Evolutionary conservation across 768 basidiomycete genomes (phyloP), one percentile per base, ranked within the genome.

Genomic region (Lactarius pseudohatsudake): DNA sequence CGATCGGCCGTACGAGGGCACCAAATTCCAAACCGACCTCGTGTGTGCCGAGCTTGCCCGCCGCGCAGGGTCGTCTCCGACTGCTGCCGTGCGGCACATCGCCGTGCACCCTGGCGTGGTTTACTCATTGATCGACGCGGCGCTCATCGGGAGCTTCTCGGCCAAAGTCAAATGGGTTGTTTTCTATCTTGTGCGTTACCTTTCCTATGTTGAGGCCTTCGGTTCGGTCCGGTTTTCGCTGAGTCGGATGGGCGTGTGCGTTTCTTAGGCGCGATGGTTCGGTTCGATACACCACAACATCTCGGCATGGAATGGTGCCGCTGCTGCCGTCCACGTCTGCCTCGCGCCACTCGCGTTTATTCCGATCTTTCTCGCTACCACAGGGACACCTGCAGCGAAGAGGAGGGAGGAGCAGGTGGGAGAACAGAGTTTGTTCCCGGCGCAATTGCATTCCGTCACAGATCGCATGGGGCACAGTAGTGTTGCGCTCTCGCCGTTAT

Each of bases 11-110:
- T 95, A 94, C 72, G 84, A 90, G 71, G 80, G 77, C 45, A 81
- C 85, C 13, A 94, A 94, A 75, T 92, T 89, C 72, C 88, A 93
- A 76, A 86, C 87, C 30, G 90, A 92, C 72, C 74, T 94, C 57
- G 77, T 93, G 50, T 80, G 81, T 1, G 76, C 84, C 1, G 76
- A 80, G 54, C 79, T 94, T 57, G 85, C 89, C 65, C 78, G 73
- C 36, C 73, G 75, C 5, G 80, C 85, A 59, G 70, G 73, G 15
- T 61, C 54, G 43, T 62, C 57, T 57, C 62, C 58, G 53, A 60
- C 57, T 60, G 64, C 26, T 22, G 66, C 64, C 15, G 75, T 83
- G 22, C 81, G 86, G 54, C 90, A 94, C 73, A 78, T 90, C 65
- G 74, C 85, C 59, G 81, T 84, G 15, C 84, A 91, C 59, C 93